Percentiles rank a stretch among this genome's conserved stretches.
phyloP scores from a whole-genome alignment of 352 stramenopile species.

The Pythium phragmitis region DNA sequence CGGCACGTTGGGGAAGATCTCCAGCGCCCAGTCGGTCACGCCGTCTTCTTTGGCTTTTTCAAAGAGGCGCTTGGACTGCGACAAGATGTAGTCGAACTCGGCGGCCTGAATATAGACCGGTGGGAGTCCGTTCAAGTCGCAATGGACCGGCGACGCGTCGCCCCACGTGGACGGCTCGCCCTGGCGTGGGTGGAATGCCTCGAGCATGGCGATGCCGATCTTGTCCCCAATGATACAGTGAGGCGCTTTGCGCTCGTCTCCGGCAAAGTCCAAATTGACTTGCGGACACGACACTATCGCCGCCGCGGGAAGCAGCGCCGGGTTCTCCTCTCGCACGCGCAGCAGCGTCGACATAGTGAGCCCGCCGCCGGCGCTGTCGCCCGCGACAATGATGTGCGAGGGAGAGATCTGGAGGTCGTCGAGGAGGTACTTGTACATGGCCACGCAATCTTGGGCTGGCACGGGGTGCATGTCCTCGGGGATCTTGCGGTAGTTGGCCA shows the following conservation, averaged over 20 bases:
- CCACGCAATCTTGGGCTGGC: constrained; percentile 11
- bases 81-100: too few relatives aligned
- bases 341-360: constrained; percentile 22
- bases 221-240: too few relatives aligned
- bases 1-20: constrained; percentile 52
- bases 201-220: too few relatives aligned
- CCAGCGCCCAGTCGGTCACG: constrained; percentile 31
- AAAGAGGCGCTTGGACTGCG: constrained; percentile 32
- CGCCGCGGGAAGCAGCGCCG: too few relatives aligned
- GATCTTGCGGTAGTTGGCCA: constrained; percentile 30
- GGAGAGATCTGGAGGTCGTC: constrained; percentile 2
- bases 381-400: constrained; percentile 16
- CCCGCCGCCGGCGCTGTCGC: constrained; percentile 24
- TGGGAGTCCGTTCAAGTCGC: constrained; percentile 43
- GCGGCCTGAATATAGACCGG: constrained; percentile 36
- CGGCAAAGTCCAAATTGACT: too few relatives aligned
- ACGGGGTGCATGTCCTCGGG: constrained; percentile 14
- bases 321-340: neutral
- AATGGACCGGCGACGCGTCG: constrained; percentile 38
- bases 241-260: too few relatives aligned
- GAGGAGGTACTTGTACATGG: constrained; percentile 23
- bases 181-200: too few relatives aligned
- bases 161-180: constrained; percentile 25
- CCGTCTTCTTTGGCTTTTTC: constrained; percentile 26
- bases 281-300: too few relatives aligned